phyloP scores from a whole-genome alignment of 2,329 filamentous ascomycete species.

The Chaetomium strumarium region DNA sequence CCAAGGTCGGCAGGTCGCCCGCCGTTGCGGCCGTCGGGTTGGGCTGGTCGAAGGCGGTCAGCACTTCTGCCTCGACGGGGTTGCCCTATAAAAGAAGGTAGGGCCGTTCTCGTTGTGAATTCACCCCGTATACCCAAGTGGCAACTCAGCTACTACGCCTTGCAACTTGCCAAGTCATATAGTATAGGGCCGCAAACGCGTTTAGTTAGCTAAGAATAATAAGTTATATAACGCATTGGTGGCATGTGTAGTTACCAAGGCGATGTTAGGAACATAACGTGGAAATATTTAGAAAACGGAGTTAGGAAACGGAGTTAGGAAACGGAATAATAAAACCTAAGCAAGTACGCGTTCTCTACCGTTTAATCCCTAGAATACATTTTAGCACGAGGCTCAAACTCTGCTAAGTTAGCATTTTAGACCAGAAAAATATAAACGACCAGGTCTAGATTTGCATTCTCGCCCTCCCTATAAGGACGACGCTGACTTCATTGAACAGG shows the following conservation, averaged over 20 bases:
- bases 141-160: constrained; percentile 2
- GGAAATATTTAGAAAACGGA: too few species aligned
- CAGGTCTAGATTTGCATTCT: constrained; percentile 2
- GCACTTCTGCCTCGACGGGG: background rate
- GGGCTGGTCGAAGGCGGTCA: background rate
- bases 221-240: background rate
- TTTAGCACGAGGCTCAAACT: constrained; percentile 5
- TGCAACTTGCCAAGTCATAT: constrained; percentile 3
- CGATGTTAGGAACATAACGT: constrained; percentile 11
- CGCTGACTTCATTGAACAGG: too few species aligned
- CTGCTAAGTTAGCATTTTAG: constrained; percentile 8
- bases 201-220: constrained; percentile 5
- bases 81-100: constrained; percentile 4
- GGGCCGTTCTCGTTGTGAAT: background rate
- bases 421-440: background rate
- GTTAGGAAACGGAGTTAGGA: constrained; percentile 12
- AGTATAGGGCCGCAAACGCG: constrained; percentile 5
- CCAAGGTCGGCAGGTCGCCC: background rate
- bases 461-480: too few species aligned
- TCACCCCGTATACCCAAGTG: constrained; percentile 2
- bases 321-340: constrained; percentile 6
- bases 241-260: background rate
- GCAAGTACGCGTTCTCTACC: constrained; percentile 9
- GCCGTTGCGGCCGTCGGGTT: constrained; percentile 1
- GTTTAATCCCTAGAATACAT: constrained; percentile 1